Percentiles rank a stretch among this genome's conserved stretches.
These are phyloP conservation scores for Fusarium longipes DNA, from an alignment of 2,329 filamentous ascomycete species.

Conservation along the genomic window DNA sequence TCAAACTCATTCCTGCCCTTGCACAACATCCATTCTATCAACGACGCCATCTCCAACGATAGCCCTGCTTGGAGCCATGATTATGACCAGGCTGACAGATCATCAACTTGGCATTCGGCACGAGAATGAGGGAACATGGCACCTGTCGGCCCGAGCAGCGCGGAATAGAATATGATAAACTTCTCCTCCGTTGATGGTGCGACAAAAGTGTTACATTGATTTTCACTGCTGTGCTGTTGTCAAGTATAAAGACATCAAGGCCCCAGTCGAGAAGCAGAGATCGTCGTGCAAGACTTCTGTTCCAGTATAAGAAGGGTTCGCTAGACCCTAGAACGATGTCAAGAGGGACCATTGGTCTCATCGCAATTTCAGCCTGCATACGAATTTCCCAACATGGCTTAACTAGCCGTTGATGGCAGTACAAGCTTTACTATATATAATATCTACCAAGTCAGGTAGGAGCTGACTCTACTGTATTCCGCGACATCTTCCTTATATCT, in stretches of 20 bases:
- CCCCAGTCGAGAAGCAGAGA: neutral
- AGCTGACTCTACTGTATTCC: neutral
- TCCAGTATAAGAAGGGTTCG: neutral
- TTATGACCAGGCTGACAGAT: constrained; percentile 9
- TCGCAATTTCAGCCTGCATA: constrained; percentile 33
- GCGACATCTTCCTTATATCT: neutral
- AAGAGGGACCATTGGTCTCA: constrained; percentile 23
- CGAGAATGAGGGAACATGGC: constrained; percentile 5
- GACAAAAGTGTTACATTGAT: constrained; percentile 20
- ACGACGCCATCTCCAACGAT: constrained; percentile 31
- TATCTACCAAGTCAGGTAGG: neutral
- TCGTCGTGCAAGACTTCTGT: neutral
- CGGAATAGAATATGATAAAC: neutral
- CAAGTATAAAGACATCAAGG: constrained; percentile 19
- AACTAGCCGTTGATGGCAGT: neutral
- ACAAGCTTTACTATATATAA: neutral
- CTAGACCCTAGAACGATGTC: neutral
- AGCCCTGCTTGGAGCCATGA: constrained; percentile 24
- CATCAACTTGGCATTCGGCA: constrained; percentile 17
- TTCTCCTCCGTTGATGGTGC: constrained; percentile 15
- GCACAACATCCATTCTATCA: constrained; percentile 16
- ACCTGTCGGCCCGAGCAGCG: constrained; percentile 17
- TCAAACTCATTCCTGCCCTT: constrained; percentile 17
- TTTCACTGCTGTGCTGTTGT: neutral
- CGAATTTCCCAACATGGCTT: constrained; percentile 19